A percentile compares a stretch with the other conserved stretches of the same genome.
phyloP scores from a whole-genome alignment of 2,329 filamentous ascomycete genomes.

The Ascochyta viciae-villosae region DNA sequence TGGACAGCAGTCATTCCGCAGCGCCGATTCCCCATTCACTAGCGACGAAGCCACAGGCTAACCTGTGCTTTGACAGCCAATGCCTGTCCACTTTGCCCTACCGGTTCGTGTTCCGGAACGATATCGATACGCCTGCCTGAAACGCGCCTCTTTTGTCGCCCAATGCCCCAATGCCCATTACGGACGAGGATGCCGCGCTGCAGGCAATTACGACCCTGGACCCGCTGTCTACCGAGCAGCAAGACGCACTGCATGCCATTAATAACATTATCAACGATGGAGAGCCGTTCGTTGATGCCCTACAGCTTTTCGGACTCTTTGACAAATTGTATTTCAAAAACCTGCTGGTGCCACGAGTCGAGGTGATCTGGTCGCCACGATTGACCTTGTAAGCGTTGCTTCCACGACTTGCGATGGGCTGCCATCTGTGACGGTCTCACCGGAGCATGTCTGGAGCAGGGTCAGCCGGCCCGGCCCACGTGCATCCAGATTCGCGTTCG shows the following conservation, averaged over 20 bases:
- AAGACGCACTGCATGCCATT: conserved; percentile 43
- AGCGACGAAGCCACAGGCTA: conserved; percentile 12
- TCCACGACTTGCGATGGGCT: conserved; percentile 3
- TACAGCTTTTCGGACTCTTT: conserved; percentile 51
- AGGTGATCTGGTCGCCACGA: conserved; percentile 53
- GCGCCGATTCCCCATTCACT: conserved; percentile 14
- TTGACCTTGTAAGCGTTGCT: conserved; percentile 50
- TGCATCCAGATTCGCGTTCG: conserved; percentile 12
- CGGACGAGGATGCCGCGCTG: conserved; percentile 52
- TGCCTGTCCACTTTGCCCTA: conserved; percentile 14
- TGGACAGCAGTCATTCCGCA: conserved; percentile 18
- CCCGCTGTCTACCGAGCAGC: conserved; percentile 43
- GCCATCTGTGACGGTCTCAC: conserved; percentile 17
- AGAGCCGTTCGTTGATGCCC: conserved; percentile 52
- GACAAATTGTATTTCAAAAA: conserved; percentile 53
- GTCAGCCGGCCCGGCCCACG: conserved; percentile 19
- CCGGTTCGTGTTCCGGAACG: conserved; percentile 17
- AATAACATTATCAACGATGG: conserved; percentile 46
- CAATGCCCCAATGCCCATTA: conserved; percentile 45
- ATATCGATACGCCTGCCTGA: conserved; percentile 15
- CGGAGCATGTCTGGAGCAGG: not conserved
- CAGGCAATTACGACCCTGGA: conserved; percentile 48
- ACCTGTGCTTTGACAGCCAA: conserved; percentile 8
- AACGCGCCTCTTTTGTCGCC: conserved; percentile 15
- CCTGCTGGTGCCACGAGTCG: conserved; percentile 50